phyloP scores from a whole-genome alignment of 768 basidiomycete genomes.

The Pulveroboletus frians region DNA sequence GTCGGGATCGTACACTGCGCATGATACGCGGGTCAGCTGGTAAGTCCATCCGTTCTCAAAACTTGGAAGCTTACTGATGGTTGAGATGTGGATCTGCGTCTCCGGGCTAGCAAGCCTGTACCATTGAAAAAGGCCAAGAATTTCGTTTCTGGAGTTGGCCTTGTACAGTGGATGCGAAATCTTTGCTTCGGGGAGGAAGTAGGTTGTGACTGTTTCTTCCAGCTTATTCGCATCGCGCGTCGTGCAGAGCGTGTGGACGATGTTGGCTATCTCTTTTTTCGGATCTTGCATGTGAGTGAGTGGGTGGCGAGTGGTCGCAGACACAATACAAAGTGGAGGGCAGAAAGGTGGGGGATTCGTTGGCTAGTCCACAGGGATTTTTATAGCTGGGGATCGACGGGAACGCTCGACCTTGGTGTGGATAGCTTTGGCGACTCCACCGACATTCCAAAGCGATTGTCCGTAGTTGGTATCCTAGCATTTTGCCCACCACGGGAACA shows the following conservation, averaged over 20 bases:
- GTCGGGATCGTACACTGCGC: constrained; percentile 45
- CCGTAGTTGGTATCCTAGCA: background rate
- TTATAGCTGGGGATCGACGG: constrained; percentile 12
- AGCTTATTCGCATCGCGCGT: constrained; percentile 48
- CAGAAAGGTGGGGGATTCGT: background rate
- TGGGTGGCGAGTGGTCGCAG: background rate
- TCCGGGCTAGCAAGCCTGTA: constrained; percentile 58
- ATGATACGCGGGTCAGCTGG: background rate
- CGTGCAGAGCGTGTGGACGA: constrained; percentile 44
- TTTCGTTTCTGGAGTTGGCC: constrained; percentile 47
- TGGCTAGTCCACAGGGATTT: constrained; percentile 1
- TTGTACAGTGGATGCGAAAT: constrained; percentile 58
- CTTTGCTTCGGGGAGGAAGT: constrained; percentile 49
- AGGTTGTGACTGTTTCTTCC: constrained; percentile 41
- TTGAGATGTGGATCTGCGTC: constrained; percentile 37
- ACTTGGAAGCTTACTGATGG: constrained; percentile 37
- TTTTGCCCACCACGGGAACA: background rate
- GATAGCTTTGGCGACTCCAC: background rate
- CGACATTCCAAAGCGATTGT: constrained; percentile 5
- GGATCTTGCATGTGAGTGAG: constrained; percentile 51
- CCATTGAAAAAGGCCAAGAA: constrained; percentile 59
- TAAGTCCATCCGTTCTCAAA: background rate
- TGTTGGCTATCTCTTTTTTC: constrained; percentile 40
- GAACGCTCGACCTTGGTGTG: background rate
- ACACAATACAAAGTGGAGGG: background rate